phyloP scores from a whole-genome alignment of 768 basidiomycete species.

The Kwoniella europaea region DNA sequence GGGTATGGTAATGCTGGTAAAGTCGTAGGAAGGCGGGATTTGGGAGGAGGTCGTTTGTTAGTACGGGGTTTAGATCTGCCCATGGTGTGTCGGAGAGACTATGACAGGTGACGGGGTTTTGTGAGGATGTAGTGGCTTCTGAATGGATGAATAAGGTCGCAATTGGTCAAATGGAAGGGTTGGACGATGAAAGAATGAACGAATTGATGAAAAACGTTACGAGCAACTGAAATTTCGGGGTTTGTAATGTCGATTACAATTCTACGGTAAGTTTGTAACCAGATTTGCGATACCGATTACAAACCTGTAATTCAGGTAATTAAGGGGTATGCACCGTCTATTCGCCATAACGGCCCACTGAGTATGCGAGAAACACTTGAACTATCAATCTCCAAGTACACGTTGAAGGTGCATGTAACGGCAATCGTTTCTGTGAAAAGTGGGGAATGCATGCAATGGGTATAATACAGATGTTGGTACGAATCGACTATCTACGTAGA shows the following conservation, averaged over 20 bases:
- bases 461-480: slow-evolving; percentile 3
- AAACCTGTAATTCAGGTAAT: not conserved
- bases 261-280: not conserved
- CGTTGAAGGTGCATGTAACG: no score
- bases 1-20: slow-evolving; percentile 12
- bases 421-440: not conserved
- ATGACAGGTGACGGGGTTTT: not conserved
- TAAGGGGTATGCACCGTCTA: no score
- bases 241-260: not conserved
- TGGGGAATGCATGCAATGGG: slow-evolving; percentile 20
- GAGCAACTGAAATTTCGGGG: not conserved
- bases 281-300: not conserved
- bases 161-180: not conserved
- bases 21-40: slow-evolving; percentile 25
- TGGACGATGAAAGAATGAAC: slow-evolving; percentile 3
- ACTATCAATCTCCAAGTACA: no score
- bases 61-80: slow-evolving; percentile 40
- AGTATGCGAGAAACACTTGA: no score
- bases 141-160: not conserved
- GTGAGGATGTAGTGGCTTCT: not conserved
- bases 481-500: slow-evolving; percentile 18
- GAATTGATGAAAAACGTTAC: slow-evolving; percentile 1
- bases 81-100: not conserved
- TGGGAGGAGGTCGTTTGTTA: slow-evolving; percentile 46
- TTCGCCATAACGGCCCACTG: no score